A percentile compares a stretch with the other conserved stretches of the same genome.
Conservation (phyloP, 2,329 filamentous ascomycete genomes). For the Dactylella cylindrospora region DNA sequence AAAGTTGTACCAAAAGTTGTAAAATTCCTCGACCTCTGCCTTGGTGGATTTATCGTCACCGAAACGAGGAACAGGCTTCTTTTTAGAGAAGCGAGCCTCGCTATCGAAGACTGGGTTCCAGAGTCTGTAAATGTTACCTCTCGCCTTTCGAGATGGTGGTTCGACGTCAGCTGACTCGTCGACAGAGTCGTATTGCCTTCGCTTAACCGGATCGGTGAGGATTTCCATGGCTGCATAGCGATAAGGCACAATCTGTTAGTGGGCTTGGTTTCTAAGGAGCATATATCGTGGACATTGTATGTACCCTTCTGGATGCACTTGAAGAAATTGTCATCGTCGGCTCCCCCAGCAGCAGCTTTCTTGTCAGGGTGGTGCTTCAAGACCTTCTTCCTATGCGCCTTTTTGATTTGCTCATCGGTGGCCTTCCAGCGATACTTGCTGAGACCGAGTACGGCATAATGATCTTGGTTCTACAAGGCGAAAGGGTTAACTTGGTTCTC, state of each 20-base stretch:
- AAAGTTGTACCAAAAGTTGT: slow-evolving; percentile 99
- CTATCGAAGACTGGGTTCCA: slow-evolving; percentile 89
- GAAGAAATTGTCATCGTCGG: slow-evolving; percentile 97
- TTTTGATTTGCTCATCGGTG: slow-evolving; percentile 97
- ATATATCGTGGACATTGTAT: background rate
- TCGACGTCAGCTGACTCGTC: slow-evolving; percentile 92
- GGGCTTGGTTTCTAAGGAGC: background rate
- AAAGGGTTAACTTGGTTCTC: slow-evolving; percentile 17
- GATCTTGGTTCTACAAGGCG: slow-evolving; percentile 74
- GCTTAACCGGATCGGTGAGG: slow-evolving; percentile 85
- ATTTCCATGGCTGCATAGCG: slow-evolving; percentile 73
- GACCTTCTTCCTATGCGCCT: slow-evolving; percentile 98
- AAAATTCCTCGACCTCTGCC: slow-evolving; percentile 90
- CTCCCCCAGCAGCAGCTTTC: slow-evolving; percentile 84
- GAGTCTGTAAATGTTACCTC: slow-evolving; percentile 91
- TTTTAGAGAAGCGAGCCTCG: slow-evolving; percentile 89
- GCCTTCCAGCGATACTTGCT: slow-evolving; percentile 90
- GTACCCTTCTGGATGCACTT: slow-evolving; percentile 92
- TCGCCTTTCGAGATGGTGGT: slow-evolving; percentile 90
- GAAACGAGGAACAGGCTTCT: slow-evolving; percentile 81
- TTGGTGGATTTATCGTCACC: slow-evolving; percentile 81
- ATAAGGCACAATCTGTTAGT: slow-evolving; percentile 11
- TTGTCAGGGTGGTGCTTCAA: slow-evolving; percentile 98
- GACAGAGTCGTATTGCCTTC: slow-evolving; percentile 93
- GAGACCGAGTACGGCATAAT: slow-evolving; percentile 93